These are phyloP conservation scores for Xylaria hypoxylon DNA, from an alignment of 2,329 filamentous ascomycete species.

Conservation along the genomic window DNA sequence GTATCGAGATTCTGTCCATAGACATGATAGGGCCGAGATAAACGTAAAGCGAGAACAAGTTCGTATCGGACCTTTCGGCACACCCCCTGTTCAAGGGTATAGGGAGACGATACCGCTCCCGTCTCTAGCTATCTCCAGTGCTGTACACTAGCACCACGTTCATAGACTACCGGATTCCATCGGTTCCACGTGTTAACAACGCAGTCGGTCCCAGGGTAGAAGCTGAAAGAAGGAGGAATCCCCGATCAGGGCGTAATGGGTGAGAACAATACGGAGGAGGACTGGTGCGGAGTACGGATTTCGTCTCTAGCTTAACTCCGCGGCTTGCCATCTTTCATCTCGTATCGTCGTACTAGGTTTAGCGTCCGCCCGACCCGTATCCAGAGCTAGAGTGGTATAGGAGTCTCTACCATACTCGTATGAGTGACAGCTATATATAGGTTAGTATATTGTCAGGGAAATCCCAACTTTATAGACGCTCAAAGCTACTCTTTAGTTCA, in stretches of 20 bases:
- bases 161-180: no score
- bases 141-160: background rate
- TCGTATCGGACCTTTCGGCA: background rate
- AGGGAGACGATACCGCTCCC: background rate
- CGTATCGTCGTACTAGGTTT: slow-evolving; percentile 24
- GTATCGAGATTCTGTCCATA: background rate
- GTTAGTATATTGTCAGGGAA: no score
- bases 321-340: slow-evolving; percentile 6
- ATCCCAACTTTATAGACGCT: no score
- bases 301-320: background rate
- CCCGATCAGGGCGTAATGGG: background rate
- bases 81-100: background rate
- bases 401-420: no score
- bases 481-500: no score
- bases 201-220: background rate
- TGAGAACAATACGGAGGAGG: background rate
- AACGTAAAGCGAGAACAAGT: background rate
- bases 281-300: background rate
- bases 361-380: background rate
- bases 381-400: no score
- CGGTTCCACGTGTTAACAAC: background rate
- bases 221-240: no score
- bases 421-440: no score
- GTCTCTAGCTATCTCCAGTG: no score
- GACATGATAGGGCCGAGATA: background rate